Conservation (phyloP, 345 rosid genomes). For the Lepidium didymum region DNA sequence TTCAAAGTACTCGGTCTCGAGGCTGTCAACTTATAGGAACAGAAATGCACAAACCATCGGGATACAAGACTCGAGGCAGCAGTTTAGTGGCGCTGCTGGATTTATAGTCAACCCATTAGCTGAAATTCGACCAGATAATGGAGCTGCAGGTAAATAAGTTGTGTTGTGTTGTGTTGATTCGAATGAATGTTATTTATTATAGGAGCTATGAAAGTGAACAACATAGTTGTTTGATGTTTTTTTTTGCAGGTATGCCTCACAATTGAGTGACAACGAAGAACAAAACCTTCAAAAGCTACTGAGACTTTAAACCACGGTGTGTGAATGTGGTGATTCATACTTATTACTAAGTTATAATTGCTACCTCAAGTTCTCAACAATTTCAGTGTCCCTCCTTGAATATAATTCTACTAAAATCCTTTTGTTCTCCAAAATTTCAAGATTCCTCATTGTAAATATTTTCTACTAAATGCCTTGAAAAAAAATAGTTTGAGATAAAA, state of each 20-base stretch:
- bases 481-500: background rate
- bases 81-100: conserved; percentile 42
- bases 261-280: conserved; percentile 6
- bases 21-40: conserved; percentile 35
- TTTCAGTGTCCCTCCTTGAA: background rate
- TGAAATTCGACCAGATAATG: conserved; percentile 39
- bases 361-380: background rate
- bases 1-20: conserved; percentile 34
- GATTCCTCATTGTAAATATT: too few relatives aligned
- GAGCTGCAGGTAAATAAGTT: conserved; percentile 5
- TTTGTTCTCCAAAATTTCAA: too few relatives aligned
- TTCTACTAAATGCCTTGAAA: background rate
- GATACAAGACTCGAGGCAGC: conserved; percentile 43
- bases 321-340: conserved; percentile 21
- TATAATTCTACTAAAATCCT: background rate
- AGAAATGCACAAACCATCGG: conserved; percentile 29
- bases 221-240: background rate
- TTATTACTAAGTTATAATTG: conserved; percentile 5
- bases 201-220: background rate
- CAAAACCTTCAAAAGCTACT: background rate
- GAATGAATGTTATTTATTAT: background rate
- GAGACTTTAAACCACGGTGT: conserved; percentile 2
- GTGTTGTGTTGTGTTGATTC: background rate
- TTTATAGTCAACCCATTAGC: conserved; percentile 88
- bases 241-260: conserved; percentile 17